A percentile compares a stretch with the other conserved stretches of the same genome.
Conservation (phyloP, 371 early-diverging fungal genomes). For the Batrachochytrium dendrobatidis region DNA sequence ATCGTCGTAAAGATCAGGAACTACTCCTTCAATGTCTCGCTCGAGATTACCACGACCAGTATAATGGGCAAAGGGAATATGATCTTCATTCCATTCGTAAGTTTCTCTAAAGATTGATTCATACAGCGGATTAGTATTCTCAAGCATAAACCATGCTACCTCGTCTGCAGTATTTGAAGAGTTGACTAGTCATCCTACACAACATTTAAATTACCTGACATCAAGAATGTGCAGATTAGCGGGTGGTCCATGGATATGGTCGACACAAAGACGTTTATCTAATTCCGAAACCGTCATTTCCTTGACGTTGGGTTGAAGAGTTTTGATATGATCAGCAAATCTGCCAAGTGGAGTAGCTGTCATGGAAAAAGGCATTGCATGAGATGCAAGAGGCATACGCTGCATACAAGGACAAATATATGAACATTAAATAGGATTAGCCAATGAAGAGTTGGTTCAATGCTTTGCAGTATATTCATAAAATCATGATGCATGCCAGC, state of each 20-base stretch:
- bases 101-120: conserved; percentile 35
- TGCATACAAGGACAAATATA: no score
- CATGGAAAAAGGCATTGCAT: conserved; percentile 19
- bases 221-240: conserved; percentile 37
- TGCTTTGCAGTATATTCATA: no score
- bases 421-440: no score
- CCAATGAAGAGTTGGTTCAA: no score
- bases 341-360: conserved; percentile 12
- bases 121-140: not conserved
- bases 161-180: not conserved
- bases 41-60: conserved; percentile 39
- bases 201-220: conserved; percentile 27
- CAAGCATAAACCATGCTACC: not conserved
- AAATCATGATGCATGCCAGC: no score
- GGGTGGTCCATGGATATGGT: conserved; percentile 27
- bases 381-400: no score
- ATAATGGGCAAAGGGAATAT: conserved; percentile 40
- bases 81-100: conserved; percentile 42
- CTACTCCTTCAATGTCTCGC: conserved; percentile 38
- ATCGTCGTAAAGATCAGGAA: conserved; percentile 30
- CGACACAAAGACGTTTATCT: conserved; percentile 16
- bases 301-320: conserved; percentile 19
- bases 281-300: conserved; percentile 29
- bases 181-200: not conserved
- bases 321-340: conserved; percentile 26